Evolutionary conservation across 1,139 yeast species (phyloP).

Genomic region (Suhomyces panamericanus): DNA sequence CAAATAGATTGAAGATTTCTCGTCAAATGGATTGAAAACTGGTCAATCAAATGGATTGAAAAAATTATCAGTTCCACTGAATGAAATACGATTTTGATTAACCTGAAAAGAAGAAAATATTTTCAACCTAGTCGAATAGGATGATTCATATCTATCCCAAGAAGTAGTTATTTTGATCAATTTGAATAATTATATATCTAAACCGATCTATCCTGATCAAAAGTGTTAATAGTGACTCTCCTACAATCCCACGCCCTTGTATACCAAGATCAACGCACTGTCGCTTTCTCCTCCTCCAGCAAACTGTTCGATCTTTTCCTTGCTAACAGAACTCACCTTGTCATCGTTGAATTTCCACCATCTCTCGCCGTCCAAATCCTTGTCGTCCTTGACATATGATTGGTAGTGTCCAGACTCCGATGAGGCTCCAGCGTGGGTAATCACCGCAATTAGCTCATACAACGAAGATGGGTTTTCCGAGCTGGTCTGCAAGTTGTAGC

Average conservation of each 20-base stretch:
- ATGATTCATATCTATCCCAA: no score
- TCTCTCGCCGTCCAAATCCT: slow-evolving; percentile 60
- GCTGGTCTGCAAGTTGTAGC: slow-evolving; percentile 32
- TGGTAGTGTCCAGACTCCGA: slow-evolving; percentile 99
- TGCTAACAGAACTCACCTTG: slow-evolving; percentile 73
- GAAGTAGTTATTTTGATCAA: no score
- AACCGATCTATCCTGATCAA: no score
- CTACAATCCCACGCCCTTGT: slow-evolving; percentile 70
- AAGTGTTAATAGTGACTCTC: no score
- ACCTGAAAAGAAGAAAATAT: no score
- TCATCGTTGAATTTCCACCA: slow-evolving; percentile 98
- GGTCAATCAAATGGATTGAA: no score
- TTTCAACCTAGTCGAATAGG: no score
- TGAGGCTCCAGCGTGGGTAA: slow-evolving; percentile 92
- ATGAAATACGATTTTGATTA: no score
- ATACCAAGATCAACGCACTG: slow-evolving; percentile 84
- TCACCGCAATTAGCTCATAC: slow-evolving; percentile 77
- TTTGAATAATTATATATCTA: no score
- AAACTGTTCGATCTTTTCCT: slow-evolving; percentile 76
- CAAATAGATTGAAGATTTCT: no score
- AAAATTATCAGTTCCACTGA: no score
- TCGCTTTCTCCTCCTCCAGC: slow-evolving; percentile 99
- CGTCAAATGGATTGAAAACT: no score
- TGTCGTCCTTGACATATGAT: slow-evolving; percentile 74
- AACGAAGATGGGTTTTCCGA: slow-evolving; percentile 88